Percentiles rank a stretch among this genome's conserved stretches.
Conservation (phyloP, 2,329 filamentous ascomycete genomes). For the Xylaria multiplex region DNA sequence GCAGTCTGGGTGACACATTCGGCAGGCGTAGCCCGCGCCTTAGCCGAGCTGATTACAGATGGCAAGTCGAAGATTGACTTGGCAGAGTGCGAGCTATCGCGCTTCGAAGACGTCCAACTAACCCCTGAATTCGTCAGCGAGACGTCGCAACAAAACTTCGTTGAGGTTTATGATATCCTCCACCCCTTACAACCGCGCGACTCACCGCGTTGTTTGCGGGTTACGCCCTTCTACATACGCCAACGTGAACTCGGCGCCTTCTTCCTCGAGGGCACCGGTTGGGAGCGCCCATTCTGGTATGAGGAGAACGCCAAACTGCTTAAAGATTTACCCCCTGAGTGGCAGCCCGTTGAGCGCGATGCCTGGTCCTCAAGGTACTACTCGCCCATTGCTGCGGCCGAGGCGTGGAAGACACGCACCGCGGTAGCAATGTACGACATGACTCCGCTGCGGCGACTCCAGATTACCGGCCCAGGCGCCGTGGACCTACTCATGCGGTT, state of each 20-base stretch:
- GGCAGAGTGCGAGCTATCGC: constrained; percentile 36
- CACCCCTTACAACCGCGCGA: constrained; percentile 37
- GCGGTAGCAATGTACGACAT: constrained; percentile 38
- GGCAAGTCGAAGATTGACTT: constrained; percentile 36
- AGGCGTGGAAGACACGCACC: constrained; percentile 37
- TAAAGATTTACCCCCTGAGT: constrained; percentile 26
- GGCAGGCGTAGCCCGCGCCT: constrained; percentile 35
- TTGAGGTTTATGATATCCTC: constrained; percentile 38
- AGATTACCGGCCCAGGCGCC: constrained; percentile 36
- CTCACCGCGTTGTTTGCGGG: constrained; percentile 31
- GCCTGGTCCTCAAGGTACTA: constrained; percentile 35
- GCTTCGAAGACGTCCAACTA: constrained; percentile 37
- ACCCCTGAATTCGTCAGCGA: constrained; percentile 33
- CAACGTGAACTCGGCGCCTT: constrained; percentile 37
- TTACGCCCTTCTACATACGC: constrained; percentile 34
- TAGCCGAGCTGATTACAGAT: constrained; percentile 36
- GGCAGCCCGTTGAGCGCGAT: constrained; percentile 35
- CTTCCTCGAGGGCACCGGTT: constrained; percentile 33
- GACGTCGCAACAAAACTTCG: constrained; percentile 36
- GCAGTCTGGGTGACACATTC: constrained; percentile 39
- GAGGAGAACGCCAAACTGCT: constrained; percentile 35
- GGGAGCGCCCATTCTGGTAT: constrained; percentile 37
- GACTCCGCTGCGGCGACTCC: constrained; percentile 36
- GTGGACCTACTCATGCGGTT: constrained; percentile 36
- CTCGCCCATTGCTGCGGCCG: constrained; percentile 36